phyloP scores from a whole-genome alignment of 441 rosid genomes.

The Caryocar brasiliense region DNA sequence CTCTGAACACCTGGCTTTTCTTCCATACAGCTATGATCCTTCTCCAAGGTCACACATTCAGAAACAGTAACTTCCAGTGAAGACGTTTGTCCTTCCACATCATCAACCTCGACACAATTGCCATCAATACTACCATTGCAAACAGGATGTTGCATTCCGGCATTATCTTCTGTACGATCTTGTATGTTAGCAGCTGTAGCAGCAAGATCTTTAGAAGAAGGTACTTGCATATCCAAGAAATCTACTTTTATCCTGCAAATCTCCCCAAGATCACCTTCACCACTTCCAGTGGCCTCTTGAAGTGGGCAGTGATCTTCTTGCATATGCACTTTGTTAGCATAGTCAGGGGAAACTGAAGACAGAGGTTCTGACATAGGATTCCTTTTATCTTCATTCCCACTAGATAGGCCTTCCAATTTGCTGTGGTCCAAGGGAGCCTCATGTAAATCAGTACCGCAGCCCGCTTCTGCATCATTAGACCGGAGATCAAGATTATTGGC shows the following conservation, averaged over 20 bases:
- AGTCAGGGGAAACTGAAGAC: slow-evolving; percentile 10
- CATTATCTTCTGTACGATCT: slow-evolving; percentile 11
- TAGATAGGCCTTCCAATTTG: slow-evolving; percentile 5
- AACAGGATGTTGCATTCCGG: slow-evolving; percentile 9
- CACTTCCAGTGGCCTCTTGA: slow-evolving; percentile 6
- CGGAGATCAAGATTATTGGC: slow-evolving; percentile 8
- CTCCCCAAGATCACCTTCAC: slow-evolving; percentile 10
- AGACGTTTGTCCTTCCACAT: slow-evolving; percentile 15
- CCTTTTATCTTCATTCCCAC: not conserved
- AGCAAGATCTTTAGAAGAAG: slow-evolving; percentile 1
- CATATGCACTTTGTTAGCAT: slow-evolving; percentile 9
- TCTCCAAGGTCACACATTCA: slow-evolving; percentile 13
- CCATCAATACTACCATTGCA: slow-evolving; percentile 7
- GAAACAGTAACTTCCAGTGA: slow-evolving; percentile 10
- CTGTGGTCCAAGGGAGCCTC: not conserved
- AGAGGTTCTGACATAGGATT: slow-evolving; percentile 10
- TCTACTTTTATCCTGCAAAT: slow-evolving; percentile 17
- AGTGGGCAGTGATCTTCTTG: slow-evolving; percentile 10
- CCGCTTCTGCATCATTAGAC: not conserved
- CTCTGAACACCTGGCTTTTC: slow-evolving; percentile 5
- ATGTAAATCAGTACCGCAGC: not conserved
- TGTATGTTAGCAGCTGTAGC: not conserved
- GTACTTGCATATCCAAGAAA: slow-evolving; percentile 7
- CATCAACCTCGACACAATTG: slow-evolving; percentile 7
- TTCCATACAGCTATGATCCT: slow-evolving; percentile 1